phyloP scores from a whole-genome alignment of 2,329 filamentous ascomycete genomes.

The Rutstroemia sp. region DNA sequence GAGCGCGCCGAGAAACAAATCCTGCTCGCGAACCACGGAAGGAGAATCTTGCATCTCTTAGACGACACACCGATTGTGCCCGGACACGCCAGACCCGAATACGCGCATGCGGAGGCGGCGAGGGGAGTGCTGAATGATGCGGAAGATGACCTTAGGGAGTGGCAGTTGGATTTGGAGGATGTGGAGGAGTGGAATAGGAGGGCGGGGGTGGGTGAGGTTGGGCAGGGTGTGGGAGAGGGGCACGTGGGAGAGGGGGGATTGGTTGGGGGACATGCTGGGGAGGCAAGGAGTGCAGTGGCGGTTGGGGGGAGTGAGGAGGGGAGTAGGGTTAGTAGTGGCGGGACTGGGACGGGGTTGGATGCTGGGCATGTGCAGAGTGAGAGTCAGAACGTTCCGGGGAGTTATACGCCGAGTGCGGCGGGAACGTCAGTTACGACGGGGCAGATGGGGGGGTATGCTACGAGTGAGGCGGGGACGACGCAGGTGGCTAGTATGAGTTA shows the following conservation, averaged over 20 bases:
- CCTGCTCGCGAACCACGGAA: slow-evolving; percentile 84
- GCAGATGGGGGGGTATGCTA: background rate
- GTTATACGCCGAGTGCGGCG: slow-evolving; percentile 3
- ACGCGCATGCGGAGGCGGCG: slow-evolving; percentile 58
- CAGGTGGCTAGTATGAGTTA: background rate
- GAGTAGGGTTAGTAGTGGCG: slow-evolving; percentile 7
- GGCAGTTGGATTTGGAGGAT: slow-evolving; percentile 40
- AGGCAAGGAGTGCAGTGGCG: too few species aligned
- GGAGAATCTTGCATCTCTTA: slow-evolving; percentile 73
- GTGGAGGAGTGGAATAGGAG: background rate
- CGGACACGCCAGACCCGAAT: slow-evolving; percentile 67
- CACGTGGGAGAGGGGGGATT: background rate
- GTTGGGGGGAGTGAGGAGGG: background rate
- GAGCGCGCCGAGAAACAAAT: slow-evolving; percentile 97
- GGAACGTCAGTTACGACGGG: slow-evolving; percentile 5
- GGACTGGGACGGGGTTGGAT: background rate
- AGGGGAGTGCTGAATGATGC: slow-evolving; percentile 87
- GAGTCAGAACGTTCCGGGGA: background rate
- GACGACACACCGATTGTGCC: slow-evolving; percentile 88
- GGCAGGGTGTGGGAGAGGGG: background rate
- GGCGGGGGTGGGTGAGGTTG: background rate
- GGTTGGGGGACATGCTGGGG: too few species aligned
- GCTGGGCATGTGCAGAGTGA: too few species aligned
- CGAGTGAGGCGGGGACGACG: slow-evolving; percentile 1
- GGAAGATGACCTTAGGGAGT: slow-evolving; percentile 77